Evolutionary conservation across 2,329 filamentous ascomycete genomes (phyloP).

Genomic region (Huntiella omanensis): DNA sequence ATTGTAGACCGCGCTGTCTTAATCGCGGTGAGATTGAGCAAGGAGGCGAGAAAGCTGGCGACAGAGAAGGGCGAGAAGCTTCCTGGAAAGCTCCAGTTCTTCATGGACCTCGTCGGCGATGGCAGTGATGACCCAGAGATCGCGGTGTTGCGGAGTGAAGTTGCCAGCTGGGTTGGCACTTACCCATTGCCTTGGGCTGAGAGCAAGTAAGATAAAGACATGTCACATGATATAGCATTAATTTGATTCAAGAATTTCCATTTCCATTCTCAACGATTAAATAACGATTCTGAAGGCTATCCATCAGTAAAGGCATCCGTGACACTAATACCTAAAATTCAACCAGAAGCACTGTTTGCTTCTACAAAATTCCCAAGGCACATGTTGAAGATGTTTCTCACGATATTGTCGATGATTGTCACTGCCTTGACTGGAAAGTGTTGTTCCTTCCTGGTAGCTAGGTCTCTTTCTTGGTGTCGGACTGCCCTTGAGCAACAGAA

Average conservation of each 20-base stretch:
- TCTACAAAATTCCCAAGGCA: not conserved
- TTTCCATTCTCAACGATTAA: not conserved
- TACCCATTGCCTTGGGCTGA: constrained; percentile 51
- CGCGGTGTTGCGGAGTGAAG: constrained; percentile 51
- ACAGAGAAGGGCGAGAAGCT: constrained; percentile 48
- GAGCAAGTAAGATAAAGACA: constrained; percentile 16
- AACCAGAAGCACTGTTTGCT: not conserved
- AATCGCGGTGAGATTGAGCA: constrained; percentile 60
- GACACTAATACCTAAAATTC: not conserved
- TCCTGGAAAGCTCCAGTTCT: constrained; percentile 44
- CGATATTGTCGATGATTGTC: not conserved
- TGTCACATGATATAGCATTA: not conserved
- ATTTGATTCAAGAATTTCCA: not conserved
- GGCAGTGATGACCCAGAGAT: constrained; percentile 53
- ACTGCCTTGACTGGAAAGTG: not conserved
- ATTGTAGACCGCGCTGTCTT: constrained; percentile 70
- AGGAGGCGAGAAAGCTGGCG: constrained; percentile 48
- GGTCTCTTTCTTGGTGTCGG: not conserved
- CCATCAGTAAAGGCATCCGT: not conserved
- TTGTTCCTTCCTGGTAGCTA: not conserved
- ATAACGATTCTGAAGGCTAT: not conserved
- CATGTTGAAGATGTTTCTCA: not conserved
- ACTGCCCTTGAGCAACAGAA: constrained; percentile 13
- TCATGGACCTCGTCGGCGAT: constrained; percentile 47
- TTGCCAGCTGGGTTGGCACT: constrained; percentile 61